These are phyloP conservation scores for Emergomyces orientalis DNA, from an alignment of 2,329 filamentous ascomycete species.

Conservation along the genomic window DNA sequence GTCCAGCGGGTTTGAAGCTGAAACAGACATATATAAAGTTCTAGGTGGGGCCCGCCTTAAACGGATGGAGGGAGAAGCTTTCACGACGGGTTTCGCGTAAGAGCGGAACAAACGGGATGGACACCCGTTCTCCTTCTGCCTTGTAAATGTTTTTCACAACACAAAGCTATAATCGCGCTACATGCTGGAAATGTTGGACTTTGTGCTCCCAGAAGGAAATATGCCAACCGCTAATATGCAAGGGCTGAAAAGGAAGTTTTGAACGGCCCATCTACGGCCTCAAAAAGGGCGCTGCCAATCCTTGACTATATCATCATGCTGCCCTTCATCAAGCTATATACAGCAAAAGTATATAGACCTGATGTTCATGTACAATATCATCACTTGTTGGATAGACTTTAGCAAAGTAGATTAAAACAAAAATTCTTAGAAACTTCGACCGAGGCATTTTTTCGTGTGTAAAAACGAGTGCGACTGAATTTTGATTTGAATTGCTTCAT, in stretches of 20 bases:
- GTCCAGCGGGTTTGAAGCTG: conserved; percentile 18
- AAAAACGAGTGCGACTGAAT: too few relatives aligned
- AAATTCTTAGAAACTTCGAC: neutral
- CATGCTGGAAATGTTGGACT: too few relatives aligned
- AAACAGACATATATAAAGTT: conserved; percentile 11
- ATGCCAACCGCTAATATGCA: too few relatives aligned
- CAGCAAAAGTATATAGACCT: neutral
- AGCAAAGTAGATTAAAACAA: neutral
- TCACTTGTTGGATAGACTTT: neutral
- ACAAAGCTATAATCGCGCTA: too few relatives aligned
- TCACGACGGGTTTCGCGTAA: neutral
- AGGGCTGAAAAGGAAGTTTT: too few relatives aligned
- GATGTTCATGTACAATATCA: neutral
- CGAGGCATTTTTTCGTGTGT: too few relatives aligned
- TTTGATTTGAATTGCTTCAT: too few relatives aligned
- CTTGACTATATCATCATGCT: neutral
- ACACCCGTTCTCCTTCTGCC: neutral
- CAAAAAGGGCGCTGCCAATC: neutral
- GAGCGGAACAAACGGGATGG: neutral
- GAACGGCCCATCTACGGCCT: too few relatives aligned
- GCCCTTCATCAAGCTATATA: neutral
- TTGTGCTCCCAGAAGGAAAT: too few relatives aligned
- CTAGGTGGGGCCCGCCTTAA: conserved; percentile 7
- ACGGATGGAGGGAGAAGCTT: conserved; percentile 6
- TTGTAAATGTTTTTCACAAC: neutral